Evolutionary conservation across 208 protist genomes (phyloP).

Genomic region (Spongospora subterranea): DNA sequence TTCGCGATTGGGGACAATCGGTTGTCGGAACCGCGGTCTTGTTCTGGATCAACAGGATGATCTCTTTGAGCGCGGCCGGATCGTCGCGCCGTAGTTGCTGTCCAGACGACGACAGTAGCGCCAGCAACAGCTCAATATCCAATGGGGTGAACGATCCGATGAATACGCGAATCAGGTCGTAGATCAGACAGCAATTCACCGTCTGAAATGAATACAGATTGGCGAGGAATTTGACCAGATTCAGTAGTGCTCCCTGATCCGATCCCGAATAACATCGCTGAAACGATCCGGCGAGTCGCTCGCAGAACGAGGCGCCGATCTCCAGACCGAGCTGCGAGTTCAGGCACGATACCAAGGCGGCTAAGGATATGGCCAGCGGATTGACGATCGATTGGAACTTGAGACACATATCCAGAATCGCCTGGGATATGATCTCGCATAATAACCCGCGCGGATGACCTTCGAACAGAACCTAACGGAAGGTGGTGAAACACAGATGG

Average conservation of each 20-base stretch:
- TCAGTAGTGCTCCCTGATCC: not conserved
- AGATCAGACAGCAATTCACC: not conserved
- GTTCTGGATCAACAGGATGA: constrained; percentile 30
- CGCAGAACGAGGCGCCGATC: not conserved
- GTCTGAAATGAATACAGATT: constrained; percentile 32
- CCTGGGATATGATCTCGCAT: not conserved
- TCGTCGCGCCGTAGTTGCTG: constrained; percentile 49
- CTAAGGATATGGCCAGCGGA: not conserved
- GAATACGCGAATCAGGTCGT: constrained; percentile 48
- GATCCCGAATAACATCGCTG: not conserved
- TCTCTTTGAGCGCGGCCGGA: constrained; percentile 12
- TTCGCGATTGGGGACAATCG: not conserved
- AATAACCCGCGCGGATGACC: not conserved
- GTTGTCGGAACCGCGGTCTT: not conserved
- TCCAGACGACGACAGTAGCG: not conserved
- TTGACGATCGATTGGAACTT: not conserved
- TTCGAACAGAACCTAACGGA: constrained; percentile 2
- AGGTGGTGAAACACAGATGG: not conserved
- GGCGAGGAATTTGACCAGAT: not conserved
- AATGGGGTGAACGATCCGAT: not conserved
- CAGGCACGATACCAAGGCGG: not conserved
- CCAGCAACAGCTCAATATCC: constrained; percentile 16
- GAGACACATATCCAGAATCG: not conserved
- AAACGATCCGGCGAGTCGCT: not conserved
- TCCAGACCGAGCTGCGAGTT: not conserved